Evolutionary conservation across 2,329 filamentous ascomycete species (phyloP).

Genomic region (Pseudogymnoascus sp.): DNA sequence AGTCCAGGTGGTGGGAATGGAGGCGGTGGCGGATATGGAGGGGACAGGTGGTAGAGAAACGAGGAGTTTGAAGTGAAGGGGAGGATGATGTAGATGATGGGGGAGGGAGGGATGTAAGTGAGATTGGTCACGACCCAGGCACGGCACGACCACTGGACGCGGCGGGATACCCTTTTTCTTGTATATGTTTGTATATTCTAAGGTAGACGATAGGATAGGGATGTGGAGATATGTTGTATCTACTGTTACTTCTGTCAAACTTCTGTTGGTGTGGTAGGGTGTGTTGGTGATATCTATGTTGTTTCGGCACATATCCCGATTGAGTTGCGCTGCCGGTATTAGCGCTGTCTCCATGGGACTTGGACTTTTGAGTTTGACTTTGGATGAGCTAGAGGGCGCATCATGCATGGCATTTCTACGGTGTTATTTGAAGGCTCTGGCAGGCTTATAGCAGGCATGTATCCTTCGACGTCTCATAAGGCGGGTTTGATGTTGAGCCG

Average conservation of each 20-base stretch:
- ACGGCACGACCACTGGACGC: neutral
- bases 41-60: neutral
- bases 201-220: neutral
- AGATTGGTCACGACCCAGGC: neutral
- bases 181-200: conserved; percentile 3
- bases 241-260: neutral
- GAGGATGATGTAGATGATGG: conserved; percentile 5
- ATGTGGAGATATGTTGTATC: neutral
- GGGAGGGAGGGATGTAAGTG: neutral
- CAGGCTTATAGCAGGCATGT: neutral
- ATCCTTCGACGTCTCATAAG: neutral
- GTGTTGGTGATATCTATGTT: neutral
- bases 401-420: neutral
- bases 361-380: neutral
- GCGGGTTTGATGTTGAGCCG: neutral
- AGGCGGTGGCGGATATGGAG: neutral
- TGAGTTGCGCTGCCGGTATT: neutral
- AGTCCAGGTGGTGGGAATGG: conserved; percentile 17
- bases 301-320: neutral
- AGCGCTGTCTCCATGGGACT: neutral
- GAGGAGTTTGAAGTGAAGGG: neutral
- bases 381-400: neutral
- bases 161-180: conserved; percentile 5
- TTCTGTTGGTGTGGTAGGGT: neutral
- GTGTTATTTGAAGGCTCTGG: neutral